Conservation (phyloP, 192 early-diverging fungal species). For the Dispira simplex region DNA sequence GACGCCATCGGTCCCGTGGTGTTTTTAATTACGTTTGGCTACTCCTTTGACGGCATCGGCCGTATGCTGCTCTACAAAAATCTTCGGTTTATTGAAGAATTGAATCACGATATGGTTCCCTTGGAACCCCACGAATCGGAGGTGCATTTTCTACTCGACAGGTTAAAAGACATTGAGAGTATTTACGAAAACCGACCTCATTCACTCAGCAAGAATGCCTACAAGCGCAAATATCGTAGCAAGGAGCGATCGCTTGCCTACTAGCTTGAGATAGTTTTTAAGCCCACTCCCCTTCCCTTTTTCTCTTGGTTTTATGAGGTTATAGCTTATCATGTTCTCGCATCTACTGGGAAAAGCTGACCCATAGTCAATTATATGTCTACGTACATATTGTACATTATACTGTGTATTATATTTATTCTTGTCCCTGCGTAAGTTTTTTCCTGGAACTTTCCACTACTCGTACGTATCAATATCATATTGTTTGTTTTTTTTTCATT, state of each 20-base stretch:
- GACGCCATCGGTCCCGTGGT: conserved; percentile 1
- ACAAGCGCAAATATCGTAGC: conserved; percentile 2
- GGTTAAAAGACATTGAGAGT: neutral
- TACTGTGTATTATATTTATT: neutral
- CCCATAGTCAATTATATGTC: neutral
- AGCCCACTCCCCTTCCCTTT: neutral
- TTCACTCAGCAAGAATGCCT: conserved; percentile 3
- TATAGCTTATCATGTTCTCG: neutral
- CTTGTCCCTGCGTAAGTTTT: neutral
- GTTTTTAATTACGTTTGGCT: conserved; percentile 3
- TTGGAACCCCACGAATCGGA: neutral
- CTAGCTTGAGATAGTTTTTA: neutral
- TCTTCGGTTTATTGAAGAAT: conserved; percentile 24
- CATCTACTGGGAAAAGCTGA: neutral
- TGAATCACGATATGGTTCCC: neutral
- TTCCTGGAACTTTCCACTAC: too few relatives aligned
- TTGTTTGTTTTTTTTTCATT: too few relatives aligned
- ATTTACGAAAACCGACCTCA: conserved; percentile 7
- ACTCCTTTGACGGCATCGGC: conserved; percentile 1
- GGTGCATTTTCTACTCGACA: neutral
- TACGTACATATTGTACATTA: neutral
- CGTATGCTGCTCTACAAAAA: conserved; percentile 14
- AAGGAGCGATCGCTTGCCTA: neutral
- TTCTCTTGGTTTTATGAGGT: neutral
- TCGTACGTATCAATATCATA: too few relatives aligned